Percentiles rank a stretch among this genome's conserved stretches.
Conservation (phyloP, 2,329 filamentous ascomycete species). For the Arachnomyces sp. region DNA sequence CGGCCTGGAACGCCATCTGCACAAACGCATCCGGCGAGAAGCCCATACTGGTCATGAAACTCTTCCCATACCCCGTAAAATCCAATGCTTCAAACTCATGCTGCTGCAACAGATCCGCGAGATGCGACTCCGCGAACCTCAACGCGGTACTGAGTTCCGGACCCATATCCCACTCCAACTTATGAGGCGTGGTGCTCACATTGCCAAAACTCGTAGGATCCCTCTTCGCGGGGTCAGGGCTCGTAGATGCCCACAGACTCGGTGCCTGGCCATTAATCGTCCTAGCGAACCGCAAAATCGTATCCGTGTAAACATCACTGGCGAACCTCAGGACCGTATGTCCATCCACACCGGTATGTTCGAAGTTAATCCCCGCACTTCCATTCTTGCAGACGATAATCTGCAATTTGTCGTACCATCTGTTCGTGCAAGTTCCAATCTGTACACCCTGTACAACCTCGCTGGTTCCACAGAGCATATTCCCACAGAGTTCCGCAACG, state of each 20-base stretch:
- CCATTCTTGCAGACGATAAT: constrained; percentile 99
- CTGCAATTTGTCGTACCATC: constrained; percentile 98
- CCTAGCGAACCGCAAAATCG: constrained; percentile 87
- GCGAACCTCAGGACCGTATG: constrained; percentile 95
- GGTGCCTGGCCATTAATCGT: constrained; percentile 93
- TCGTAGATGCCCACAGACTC: constrained; percentile 81
- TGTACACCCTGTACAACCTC: constrained; percentile 89
- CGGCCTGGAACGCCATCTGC: constrained; percentile 98
- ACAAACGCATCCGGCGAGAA: constrained; percentile 97
- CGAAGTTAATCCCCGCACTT: constrained; percentile 97
- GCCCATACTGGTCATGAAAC: constrained; percentile 94
- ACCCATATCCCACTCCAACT: constrained; percentile 95
- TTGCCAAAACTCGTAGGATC: constrained; percentile 88
- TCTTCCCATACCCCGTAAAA: constrained; percentile 85
- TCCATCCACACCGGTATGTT: constrained; percentile 95
- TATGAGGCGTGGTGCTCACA: constrained; percentile 87
- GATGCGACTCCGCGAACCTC: constrained; percentile 87
- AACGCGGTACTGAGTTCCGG: constrained; percentile 86
- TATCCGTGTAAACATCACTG: constrained; percentile 94
- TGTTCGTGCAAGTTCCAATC: constrained; percentile 93
- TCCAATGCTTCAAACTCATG: constrained; percentile 93
- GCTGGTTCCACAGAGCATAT: constrained; percentile 95
- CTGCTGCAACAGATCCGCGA: constrained; percentile 91
- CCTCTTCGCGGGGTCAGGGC: constrained; percentile 85
- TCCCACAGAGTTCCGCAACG: constrained; percentile 82